phyloP scores from a whole-genome alignment of 768 basidiomycete genomes.

The Hygrocybe coccinea region DNA sequence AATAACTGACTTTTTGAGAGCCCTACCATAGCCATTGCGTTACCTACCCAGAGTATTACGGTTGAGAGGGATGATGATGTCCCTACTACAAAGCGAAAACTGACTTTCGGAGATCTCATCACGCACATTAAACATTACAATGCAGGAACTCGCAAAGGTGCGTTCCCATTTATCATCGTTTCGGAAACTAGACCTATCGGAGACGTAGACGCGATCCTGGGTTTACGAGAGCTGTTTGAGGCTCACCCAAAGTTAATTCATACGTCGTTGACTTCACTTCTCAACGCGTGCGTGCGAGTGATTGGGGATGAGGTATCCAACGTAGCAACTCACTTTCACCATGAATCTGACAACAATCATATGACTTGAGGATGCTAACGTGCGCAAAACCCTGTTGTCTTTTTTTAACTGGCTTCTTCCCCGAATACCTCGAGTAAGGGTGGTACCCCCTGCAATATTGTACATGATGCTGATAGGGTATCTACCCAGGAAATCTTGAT shows the following conservation, averaged over 20 bases:
- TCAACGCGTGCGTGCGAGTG: constrained; percentile 61
- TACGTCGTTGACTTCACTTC: constrained; percentile 47
- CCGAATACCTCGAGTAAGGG: constrained; percentile 51
- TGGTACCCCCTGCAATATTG: not conserved
- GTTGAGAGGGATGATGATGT: constrained; percentile 47
- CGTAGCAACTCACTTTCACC: not conserved
- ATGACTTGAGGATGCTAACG: constrained; percentile 60
- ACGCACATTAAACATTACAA: constrained; percentile 81
- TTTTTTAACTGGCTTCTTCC: constrained; percentile 74
- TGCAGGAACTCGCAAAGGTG: constrained; percentile 69
- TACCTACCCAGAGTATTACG: constrained; percentile 79
- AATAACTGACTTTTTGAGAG: constrained; percentile 13
- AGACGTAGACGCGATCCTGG: constrained; percentile 61
- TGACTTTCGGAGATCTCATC: constrained; percentile 72
- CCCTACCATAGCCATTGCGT: constrained; percentile 66
- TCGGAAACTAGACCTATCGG: not conserved
- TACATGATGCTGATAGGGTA: not conserved
- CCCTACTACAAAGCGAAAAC: constrained; percentile 73
- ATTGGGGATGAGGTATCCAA: constrained; percentile 71
- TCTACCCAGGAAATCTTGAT: constrained; percentile 53
- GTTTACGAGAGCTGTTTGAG: constrained; percentile 68
- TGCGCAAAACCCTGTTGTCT: constrained; percentile 65
- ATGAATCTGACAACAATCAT: not conserved
- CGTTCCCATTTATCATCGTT: constrained; percentile 2
- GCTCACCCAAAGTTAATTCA: constrained; percentile 52